Evolutionary conservation across 176 grass and related monocot species (phyloP), one percentile per base, ranked within the genome.

Genomic region (Cymbopogon citratus): DNA sequence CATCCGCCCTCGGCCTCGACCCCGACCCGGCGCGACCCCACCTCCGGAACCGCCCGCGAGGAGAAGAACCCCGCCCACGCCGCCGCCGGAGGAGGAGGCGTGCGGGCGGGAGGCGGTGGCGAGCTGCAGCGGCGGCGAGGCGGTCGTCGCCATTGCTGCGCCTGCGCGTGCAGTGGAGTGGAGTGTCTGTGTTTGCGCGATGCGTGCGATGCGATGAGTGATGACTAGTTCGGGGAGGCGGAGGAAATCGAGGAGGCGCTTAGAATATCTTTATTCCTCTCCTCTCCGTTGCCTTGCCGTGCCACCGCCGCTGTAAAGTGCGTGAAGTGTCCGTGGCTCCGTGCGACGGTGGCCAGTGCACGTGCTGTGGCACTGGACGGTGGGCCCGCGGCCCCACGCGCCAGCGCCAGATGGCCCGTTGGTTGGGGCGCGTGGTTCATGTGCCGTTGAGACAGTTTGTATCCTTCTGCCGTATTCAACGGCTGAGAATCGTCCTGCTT

Each of bases 61-160:
- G 31, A 3, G 73, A 25, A 48, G 34, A 14, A 19, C 45, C 7
- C 79, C 49, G 14, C 70, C 78, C 0, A 62, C 84, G 18, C 49
- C 52, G 5, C 68, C 24, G 2, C 5, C 79, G 5, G 26, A 19
- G 72, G 64, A 8, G 41, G 41, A 44, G 11, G 41, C 11, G 71
- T 66, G 76, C 29, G 91, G 87, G 48, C 69, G 65, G 81, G 59
- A 73, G 81, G 73, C 48, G 39, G 73, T 82, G 78, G 85, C 80
- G 19, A 90, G 85, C 54, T 72, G 86, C 81, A 71, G 73, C 65
- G 90, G 80, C 79, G 83, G 51, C 45, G 76, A 86, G 63, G 76
- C 49, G 66, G 71, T 91, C 39, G 72, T 89, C 49, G 84, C 92
- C 92, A 91, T 94, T 67, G 83, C 57, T 12, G 79, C 66, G 63